A percentile compares a stretch with the other conserved stretches of the same genome.
Evolutionary conservation across 1,284 basidiomycete species (phyloP).

Genomic region (Boletus smithii): DNA sequence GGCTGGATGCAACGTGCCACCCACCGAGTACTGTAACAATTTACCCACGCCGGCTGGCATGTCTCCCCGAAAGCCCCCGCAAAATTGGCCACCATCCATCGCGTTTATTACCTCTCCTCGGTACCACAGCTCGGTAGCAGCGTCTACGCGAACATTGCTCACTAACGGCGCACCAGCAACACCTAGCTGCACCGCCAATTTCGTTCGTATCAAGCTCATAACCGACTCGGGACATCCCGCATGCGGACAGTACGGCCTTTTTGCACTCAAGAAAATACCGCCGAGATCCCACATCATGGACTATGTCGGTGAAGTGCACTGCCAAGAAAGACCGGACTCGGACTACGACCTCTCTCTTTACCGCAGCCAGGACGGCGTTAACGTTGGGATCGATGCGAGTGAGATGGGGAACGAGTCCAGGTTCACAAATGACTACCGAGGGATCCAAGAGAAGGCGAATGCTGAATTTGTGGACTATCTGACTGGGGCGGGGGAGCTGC

Average conservation of each 20-base stretch:
- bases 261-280: slow-evolving; percentile 69
- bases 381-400: slow-evolving; percentile 72
- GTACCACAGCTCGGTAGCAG: slow-evolving; percentile 55
- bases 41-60: slow-evolving; percentile 32
- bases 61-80: slow-evolving; percentile 33
- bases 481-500: slow-evolving; percentile 57
- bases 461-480: slow-evolving; percentile 67
- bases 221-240: slow-evolving; percentile 63
- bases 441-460: slow-evolving; percentile 65
- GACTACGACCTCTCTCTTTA: slow-evolving; percentile 86
- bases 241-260: slow-evolving; percentile 79
- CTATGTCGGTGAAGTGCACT: slow-evolving; percentile 84
- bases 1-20: slow-evolving; percentile 15
- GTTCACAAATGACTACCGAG: slow-evolving; percentile 87
- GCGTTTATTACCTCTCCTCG: slow-evolving; percentile 42
- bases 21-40: slow-evolving; percentile 7
- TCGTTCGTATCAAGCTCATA: slow-evolving; percentile 45
- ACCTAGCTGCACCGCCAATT: slow-evolving; percentile 24
- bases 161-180: slow-evolving; percentile 20
- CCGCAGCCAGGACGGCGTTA: slow-evolving; percentile 51
- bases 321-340: slow-evolving; percentile 62
- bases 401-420: slow-evolving; percentile 79
- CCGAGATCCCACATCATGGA: slow-evolving; percentile 69
- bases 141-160: slow-evolving; percentile 36
- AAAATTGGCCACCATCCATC: slow-evolving; percentile 50